Evolutionary conservation across 257 asterid species (phyloP), one percentile per base, ranked within the genome.

Genomic region (Nicotiana undulata): DNA sequence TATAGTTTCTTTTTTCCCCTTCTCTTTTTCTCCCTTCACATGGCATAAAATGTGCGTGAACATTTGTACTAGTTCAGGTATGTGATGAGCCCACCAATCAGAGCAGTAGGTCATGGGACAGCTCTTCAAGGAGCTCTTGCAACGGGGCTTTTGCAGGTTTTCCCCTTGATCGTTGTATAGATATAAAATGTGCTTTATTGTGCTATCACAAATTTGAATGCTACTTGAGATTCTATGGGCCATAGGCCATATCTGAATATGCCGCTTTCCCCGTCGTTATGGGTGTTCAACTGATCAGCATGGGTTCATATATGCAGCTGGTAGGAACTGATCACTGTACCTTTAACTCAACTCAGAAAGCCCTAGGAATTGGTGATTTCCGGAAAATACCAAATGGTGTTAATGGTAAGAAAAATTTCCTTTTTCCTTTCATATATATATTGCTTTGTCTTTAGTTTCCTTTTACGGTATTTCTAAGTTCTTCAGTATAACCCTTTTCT

Each of bases 251-350:
- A 77, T 37, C 67, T 28, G 12, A 16, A 16, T 26, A 79, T 22
- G 63, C 49, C 20, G 63, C 63, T 61, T 20, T 58, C 22, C 46
- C 46, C 10, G 7, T 51, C 82, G 61, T 74, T 13, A 37, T 34
- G 70, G 32, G 7, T n/a, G 4, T 55, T 24, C 29, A 58, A 67
- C 75, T 64, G 64, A 81, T 74, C 60, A 49, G 44, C n/a, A 77
- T 82, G 65, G 37, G 56, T 82, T 82, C 53, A 83, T 60, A 84
- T 70, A 82, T 89, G 86, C 94, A 95, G 99, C 92, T 95, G 13
- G 97, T 95, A 81, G 98, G 98, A 88, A 95, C 99, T 37, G 99
- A 95, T 85, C 99, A 95, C 88, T 93, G 99, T 88, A 84, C 97
- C 84, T 93, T 93, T 87, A 95, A 92, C 85, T 88, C 97, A 64